Percentiles rank a stretch among this genome's conserved stretches.
Evolutionary conservation across 495 filamentous ascomycete genomes (phyloP).

Genomic region (Aspergillus sclerotiicarbonarius): DNA sequence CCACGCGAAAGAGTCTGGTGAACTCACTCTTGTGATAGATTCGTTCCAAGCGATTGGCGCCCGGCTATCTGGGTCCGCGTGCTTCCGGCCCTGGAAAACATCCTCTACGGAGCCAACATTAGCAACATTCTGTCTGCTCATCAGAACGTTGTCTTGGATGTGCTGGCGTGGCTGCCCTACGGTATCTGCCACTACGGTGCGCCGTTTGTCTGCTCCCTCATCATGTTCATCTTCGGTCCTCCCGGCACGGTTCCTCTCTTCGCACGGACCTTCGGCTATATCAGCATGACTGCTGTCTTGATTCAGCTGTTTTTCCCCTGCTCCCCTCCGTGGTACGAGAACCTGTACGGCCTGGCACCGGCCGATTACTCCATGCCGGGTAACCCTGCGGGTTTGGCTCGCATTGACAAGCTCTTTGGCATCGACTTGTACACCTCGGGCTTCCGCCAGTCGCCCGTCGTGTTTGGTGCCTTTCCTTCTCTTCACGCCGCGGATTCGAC

Average conservation of each 20-base stretch:
- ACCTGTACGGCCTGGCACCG: constrained; percentile 79
- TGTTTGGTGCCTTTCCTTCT: constrained; percentile 93
- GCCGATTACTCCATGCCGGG: constrained; percentile 89
- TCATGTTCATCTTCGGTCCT: constrained; percentile 84
- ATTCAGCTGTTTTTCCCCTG: constrained; percentile 90
- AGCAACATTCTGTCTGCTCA: constrained; percentile 93
- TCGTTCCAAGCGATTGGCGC: constrained; percentile 79
- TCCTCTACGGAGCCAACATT: constrained; percentile 92
- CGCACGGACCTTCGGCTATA: constrained; percentile 83
- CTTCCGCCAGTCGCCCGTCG: constrained; percentile 84
- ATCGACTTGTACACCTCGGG: constrained; percentile 87
- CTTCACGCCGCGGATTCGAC: constrained; percentile 84
- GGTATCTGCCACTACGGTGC: constrained; percentile 84
- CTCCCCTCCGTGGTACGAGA: constrained; percentile 95
- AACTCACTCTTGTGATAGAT: constrained; percentile 47
- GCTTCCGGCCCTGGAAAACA: constrained; percentile 92
- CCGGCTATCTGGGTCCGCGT: constrained; percentile 94
- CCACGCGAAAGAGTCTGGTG: neutral
- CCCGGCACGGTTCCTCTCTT: constrained; percentile 84
- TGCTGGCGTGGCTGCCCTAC: constrained; percentile 93
- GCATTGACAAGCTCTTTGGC: constrained; percentile 85
- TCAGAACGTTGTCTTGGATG: constrained; percentile 72
- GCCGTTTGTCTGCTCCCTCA: constrained; percentile 67
- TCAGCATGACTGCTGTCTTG: constrained; percentile 80
- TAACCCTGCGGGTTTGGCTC: constrained; percentile 80